Evolutionary conservation across 1,284 basidiomycete species (phyloP), one percentile per base, ranked within the genome.

Genomic region (Ganoderma resinaceum): DNA sequence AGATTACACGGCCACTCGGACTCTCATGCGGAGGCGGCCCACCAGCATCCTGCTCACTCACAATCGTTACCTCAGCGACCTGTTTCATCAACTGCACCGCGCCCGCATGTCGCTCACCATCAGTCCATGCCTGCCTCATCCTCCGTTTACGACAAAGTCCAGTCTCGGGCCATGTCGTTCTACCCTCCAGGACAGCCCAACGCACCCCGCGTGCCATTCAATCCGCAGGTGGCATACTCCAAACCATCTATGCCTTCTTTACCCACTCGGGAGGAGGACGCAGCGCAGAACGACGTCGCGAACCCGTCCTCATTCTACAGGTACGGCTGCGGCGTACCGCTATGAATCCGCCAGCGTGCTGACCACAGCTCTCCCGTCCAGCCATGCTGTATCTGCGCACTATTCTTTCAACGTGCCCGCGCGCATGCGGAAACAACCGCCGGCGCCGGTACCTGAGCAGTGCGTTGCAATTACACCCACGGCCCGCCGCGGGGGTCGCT

Each of bases 231-330:
- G 62, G 86, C 87, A 8, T 89, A 90, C 65, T 66, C 62, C n/a
- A 71, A 69, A 66, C 75, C 70, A 33, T 16, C 63, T 16, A 40
- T 60, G n/a, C 66, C 70, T 49, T 59, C 62, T 11, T 65, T 66
- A 43, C 43, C 60, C 26, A 31, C 65, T 3, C 62, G 58, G 4
- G 64, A 59, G 37, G 71, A 70, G 29, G 71, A 74, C 46, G 70
- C 65, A 8, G 57, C 53, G 23, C 73, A 70, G 23, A 73, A 69
- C 53, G 68, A 69, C 53, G 68, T 66, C n/a, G 64, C 75, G 1
- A 76, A 81, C 68, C 78, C 86, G 2, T 74, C 81, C 42, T 81
- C 87, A 3, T 84, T 91, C 46, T 91, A 91, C 80, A 89, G 86
- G 89, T 87, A 71, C 64, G 84, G 70, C 6, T 43, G 7, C 23